phyloP scores from a whole-genome alignment of 495 filamentous ascomycete species.

The Penicillium alfredii region DNA sequence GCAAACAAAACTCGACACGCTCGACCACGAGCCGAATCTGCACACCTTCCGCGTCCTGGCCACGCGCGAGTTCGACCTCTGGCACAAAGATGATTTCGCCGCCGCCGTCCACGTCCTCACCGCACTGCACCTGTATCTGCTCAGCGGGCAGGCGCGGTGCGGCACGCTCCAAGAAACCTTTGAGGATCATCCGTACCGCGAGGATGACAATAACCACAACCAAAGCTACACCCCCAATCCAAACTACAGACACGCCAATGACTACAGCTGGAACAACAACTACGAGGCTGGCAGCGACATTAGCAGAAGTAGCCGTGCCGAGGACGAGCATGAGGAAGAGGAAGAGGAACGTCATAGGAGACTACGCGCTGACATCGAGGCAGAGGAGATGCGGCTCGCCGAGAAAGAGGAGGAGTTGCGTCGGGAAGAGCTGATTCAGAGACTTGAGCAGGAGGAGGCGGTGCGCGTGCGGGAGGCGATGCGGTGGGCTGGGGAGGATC shows the following conservation, averaged over 20 bases:
- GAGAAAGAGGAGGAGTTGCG: constrained; percentile 10
- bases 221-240: too few species aligned
- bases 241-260: too few species aligned
- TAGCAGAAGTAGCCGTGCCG: too few species aligned
- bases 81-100: constrained; percentile 17
- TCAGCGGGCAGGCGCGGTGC: constrained; percentile 25
- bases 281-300: too few species aligned
- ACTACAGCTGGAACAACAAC: too few species aligned
- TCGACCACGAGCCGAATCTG: constrained; percentile 11
- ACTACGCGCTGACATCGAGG: constrained; percentile 8
- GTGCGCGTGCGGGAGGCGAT: constrained; percentile 5
- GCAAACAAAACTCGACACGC: constrained; percentile 10
- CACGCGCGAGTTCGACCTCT: constrained; percentile 28
- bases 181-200: constrained; percentile 14
- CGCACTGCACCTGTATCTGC: constrained; percentile 23
- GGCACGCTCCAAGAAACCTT: constrained; percentile 23
- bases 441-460: constrained; percentile 8
- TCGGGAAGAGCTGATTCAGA: not conserved
- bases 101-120: constrained; percentile 14
- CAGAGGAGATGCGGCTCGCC: constrained; percentile 8
- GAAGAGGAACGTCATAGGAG: constrained; percentile 10
- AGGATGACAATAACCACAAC: constrained; percentile 7
- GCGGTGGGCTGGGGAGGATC: constrained; percentile 6
- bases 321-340: constrained; percentile 4
- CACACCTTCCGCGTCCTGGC: constrained; percentile 21